Evolutionary conservation across 225 moss, liverwort and hornwort species (phyloP).

Genomic region (Bryoerythrophyllum caledonicum): DNA sequence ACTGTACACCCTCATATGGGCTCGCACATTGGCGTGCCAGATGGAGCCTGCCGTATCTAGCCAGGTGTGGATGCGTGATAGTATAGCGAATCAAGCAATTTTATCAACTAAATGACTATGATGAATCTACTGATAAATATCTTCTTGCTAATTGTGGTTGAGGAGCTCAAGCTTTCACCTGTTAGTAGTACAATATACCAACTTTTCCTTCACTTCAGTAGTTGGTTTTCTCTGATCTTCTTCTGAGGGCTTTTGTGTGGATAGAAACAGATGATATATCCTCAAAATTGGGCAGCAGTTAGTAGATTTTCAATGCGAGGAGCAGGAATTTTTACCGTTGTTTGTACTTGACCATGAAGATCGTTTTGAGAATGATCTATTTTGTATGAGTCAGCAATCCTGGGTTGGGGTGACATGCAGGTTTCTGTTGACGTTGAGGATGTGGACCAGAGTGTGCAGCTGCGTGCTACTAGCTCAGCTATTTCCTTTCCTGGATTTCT

Average conservation of each 20-base stretch:
- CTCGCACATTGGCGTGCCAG: constrained; percentile 83
- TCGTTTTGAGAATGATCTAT: not conserved
- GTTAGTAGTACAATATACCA: not conserved
- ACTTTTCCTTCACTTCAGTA: not conserved
- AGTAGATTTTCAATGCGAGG: not conserved
- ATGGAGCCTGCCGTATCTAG: constrained; percentile 68
- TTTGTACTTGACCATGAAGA: constrained; percentile 5
- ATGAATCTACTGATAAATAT: not conserved
- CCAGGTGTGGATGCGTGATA: constrained; percentile 56
- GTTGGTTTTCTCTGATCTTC: constrained; percentile 18
- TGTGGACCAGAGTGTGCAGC: constrained; percentile 58
- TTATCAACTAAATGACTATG: no score
- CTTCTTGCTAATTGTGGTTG: not conserved
- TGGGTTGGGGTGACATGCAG: constrained; percentile 43
- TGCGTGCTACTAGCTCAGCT: constrained; percentile 69
- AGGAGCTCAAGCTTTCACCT: not conserved
- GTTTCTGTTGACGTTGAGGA: constrained; percentile 73
- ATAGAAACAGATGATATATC: not conserved
- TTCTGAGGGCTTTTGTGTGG: not conserved
- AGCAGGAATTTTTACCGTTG: not conserved
- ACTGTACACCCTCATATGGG: constrained; percentile 88
- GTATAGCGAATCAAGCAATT: not conserved
- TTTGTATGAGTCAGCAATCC: not conserved
- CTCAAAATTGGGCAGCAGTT: no score
- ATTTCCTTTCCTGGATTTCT: constrained; percentile 78